Base-by-base conservation (phyloP, 352 stramenopile genomes). In the Pythium brassicae region DNA sequence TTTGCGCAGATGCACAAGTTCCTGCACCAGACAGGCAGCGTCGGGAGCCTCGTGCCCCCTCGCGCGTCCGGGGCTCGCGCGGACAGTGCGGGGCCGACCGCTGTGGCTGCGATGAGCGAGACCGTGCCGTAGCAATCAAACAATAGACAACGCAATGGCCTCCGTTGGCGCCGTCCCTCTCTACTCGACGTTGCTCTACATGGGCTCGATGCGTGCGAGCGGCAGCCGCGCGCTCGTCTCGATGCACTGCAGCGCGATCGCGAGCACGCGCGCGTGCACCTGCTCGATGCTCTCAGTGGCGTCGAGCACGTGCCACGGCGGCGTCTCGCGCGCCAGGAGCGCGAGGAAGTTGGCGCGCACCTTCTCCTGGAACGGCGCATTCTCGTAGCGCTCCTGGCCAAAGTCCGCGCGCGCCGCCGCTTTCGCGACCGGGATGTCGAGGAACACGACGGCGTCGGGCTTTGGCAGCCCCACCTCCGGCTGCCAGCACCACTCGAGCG, bases 401-500 rank as follows among this genome's bases (percentile, higher is more conserved):
- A 97, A 99, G 59, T 97, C 89, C 52, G 92, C 93, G 61, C 97
- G 84, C 62, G 88, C 82, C 40, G 82, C 65, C 3, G 76, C 92
- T 60, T 97, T 83, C 17, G 96, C 89, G 43, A 97, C 83, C 19
- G 91, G 78, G 17, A 99, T 77, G 69, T 99, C 94, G 34, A 99
- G 74, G 72, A 98, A 99, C 57, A 99, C 89, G 26, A 99, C 92
- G 4, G 82, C 83, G 73, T 99, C 98, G 11, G 97, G 98, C 57
- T 94, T 87, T 12, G 97, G 97, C 26, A 99, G 74, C 11, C 97
- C 98, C 11, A 96, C 74, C 73, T 99, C 98, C 12, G 96, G 95
- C 52, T 87, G 76, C 77, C 97, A 97, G 76, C 97, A 99, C 97
- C 97, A 99, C 45, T 98, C 87, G 25, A 99, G 72, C 10, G 72